These are phyloP conservation scores for Elsinoe fawcettii DNA, from an alignment of 2,329 filamentous ascomycete genomes.

Conservation along the genomic window DNA sequence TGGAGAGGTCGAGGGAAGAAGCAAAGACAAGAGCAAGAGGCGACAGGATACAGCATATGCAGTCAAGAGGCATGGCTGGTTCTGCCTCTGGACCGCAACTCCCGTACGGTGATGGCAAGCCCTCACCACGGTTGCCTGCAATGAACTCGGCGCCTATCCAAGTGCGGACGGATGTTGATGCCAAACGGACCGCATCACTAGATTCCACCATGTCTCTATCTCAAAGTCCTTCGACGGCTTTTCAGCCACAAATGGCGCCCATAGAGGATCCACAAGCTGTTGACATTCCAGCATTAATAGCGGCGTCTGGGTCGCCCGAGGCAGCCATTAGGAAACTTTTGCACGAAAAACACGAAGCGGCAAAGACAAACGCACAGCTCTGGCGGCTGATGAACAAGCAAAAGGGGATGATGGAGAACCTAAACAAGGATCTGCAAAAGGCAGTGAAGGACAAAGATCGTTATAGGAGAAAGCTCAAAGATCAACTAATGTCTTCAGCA, in stretches of 20 bases:
- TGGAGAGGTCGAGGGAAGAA: slow-evolving; percentile 21
- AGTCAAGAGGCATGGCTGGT: slow-evolving; percentile 12
- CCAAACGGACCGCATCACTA: slow-evolving; percentile 71
- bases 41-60: slow-evolving; percentile 15
- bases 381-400: slow-evolving; percentile 98
- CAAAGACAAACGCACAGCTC: slow-evolving; percentile 82
- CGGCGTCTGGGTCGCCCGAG: slow-evolving; percentile 79
- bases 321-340: slow-evolving; percentile 80
- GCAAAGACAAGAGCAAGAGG: slow-evolving; percentile 18
- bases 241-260: slow-evolving; percentile 47
- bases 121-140: slow-evolving; percentile 18
- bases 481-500: slow-evolving; percentile 47
- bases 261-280: slow-evolving; percentile 54
- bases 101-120: slow-evolving; percentile 16
- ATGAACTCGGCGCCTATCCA: slow-evolving; percentile 26
- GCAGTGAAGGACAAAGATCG: slow-evolving; percentile 90
- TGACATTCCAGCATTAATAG: slow-evolving; percentile 72
- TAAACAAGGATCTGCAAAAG: slow-evolving; percentile 90
- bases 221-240: slow-evolving; percentile 46
- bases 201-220: slow-evolving; percentile 69
- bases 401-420: slow-evolving; percentile 79
- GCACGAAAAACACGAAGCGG: slow-evolving; percentile 82
- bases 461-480: slow-evolving; percentile 85
- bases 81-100: slow-evolving; percentile 16
- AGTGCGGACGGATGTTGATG: slow-evolving; percentile 18